Base-by-base conservation (phyloP, 345 rosid genomes). In the Euphorbia tirucalli region DNA sequence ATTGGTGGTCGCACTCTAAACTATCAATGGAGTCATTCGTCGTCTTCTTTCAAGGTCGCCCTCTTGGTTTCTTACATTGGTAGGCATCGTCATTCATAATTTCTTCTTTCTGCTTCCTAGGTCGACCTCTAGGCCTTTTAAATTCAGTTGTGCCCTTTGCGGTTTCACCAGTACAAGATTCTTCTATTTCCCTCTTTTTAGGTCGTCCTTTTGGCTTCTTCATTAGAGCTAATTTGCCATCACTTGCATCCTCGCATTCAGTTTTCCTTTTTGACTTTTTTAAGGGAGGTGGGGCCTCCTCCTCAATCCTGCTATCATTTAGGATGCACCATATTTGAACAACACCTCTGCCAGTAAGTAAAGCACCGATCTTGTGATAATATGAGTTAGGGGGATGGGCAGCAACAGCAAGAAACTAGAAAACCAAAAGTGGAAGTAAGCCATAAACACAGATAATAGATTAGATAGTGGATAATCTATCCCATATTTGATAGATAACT, bases 291-390 rank as follows among this genome's bases (percentile, higher is more conserved):
- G 49, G 24, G 28, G 66, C 2, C 48, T 54, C 82, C 69, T 79
- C 83, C 59, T 75, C 83, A 64, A 82, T 50, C 57, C 64, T 63
- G 66, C 71, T 35, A 64, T 66, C 62, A 57, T 91, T 87, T 74
- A 89, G 69, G 71, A 93, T 64, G 75, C 90, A 85, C 98, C 96
- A 93, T 71, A 93, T 89, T 84, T 93, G 97, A 82, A 93, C 75
- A 39, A 88, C 70, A 74, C 98, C 98, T 79, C 96, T 85, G 60
- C 98, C 98, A 65, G 83, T 71, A 74, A 88, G 87, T 39, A 85
- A 85, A 73, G 68, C 71, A 71, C 97, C 97, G 32, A 89, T 79
- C 83, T 82, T 87, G 88, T 93, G 97, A 78, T 84, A 82, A 71
- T 75, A 87, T 63, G 97, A 86, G 60, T 82, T 93, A 61, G 94